Percentiles rank a stretch among this genome's conserved stretches.
Conservation (phyloP, 1,284 basidiomycete genomes). For the Microstroma glucosiphilum region DNA sequence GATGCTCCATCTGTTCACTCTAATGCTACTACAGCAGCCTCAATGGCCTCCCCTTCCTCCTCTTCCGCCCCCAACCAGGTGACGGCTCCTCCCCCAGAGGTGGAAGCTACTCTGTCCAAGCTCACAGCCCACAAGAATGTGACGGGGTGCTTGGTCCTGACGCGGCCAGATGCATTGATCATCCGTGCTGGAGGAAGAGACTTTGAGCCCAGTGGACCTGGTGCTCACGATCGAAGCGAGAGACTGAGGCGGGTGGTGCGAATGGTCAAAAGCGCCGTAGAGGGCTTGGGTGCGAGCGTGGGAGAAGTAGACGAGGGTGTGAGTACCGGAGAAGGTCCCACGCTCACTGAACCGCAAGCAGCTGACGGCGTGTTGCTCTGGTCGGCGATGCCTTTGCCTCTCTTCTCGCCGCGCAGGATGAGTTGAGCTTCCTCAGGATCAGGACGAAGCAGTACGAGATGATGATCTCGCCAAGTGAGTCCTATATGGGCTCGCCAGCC, state of each 20-base stretch:
- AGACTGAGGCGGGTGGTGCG: conserved; percentile 29
- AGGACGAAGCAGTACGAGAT: conserved; percentile 45
- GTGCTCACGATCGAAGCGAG: conserved; percentile 28
- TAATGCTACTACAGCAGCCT: conserved; percentile 23
- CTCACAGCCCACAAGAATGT: conserved; percentile 36
- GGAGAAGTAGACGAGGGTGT: conserved; percentile 6
- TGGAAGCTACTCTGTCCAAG: conserved; percentile 39
- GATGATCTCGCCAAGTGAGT: conserved; percentile 42
- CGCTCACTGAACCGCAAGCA: background rate
- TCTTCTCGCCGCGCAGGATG: conserved; percentile 29
- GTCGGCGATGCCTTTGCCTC: too few relatives aligned
- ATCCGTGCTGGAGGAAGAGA: conserved; percentile 41
- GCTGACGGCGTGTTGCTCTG: too few relatives aligned
- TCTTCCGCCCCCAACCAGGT: conserved; percentile 6
- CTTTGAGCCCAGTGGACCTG: conserved; percentile 46
- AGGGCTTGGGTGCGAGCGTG: conserved; percentile 23
- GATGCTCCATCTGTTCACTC: conserved; percentile 19
- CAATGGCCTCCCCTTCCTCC: conserved; percentile 29
- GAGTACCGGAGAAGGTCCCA: background rate
- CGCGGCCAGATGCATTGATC: conserved; percentile 38
- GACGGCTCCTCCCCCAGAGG: conserved; percentile 32
- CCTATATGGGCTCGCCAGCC: too few relatives aligned
- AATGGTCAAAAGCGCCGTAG: conserved; percentile 27
- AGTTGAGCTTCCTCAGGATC: conserved; percentile 37
- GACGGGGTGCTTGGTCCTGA: conserved; percentile 34